phyloP scores from a whole-genome alignment of 208 protist species.

The Acanthamoeba triangularis region DNA sequence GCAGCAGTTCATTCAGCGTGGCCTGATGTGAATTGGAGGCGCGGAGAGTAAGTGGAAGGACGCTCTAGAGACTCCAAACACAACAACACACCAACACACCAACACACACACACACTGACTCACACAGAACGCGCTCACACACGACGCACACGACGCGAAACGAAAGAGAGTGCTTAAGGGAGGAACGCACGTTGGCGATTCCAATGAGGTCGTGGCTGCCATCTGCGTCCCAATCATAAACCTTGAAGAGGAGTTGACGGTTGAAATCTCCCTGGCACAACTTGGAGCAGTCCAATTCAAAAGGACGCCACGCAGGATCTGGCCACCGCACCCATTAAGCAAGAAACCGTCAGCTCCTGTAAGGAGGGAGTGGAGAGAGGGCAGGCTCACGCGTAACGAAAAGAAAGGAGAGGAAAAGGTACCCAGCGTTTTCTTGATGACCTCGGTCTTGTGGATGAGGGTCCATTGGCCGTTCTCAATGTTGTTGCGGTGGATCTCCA shows the following conservation, averaged over 20 bases:
- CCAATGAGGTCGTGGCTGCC: constrained; percentile 81
- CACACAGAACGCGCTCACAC: no score
- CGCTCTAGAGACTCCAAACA: no score
- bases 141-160: not conserved
- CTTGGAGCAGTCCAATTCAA: not conserved
- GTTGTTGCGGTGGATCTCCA: constrained; percentile 55
- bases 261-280: constrained; percentile 45
- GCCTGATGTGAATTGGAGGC: no score
- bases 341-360: no score
- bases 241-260: constrained; percentile 78
- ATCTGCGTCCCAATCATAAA: constrained; percentile 80
- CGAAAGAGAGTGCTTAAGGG: not conserved
- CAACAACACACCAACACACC: no score
- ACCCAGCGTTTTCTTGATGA: constrained; percentile 78
- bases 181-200: not conserved
- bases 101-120: no score
- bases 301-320: constrained; percentile 12
- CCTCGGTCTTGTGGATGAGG: constrained; percentile 80
- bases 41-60: no score
- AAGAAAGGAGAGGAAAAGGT: no score
- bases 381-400: no score
- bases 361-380: no score
- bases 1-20: constrained; percentile 58
- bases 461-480: constrained; percentile 42
- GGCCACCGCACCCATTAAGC: no score